Conservation (phyloP, 192 early-diverging fungal genomes). For the Linnemannia elongata region DNA sequence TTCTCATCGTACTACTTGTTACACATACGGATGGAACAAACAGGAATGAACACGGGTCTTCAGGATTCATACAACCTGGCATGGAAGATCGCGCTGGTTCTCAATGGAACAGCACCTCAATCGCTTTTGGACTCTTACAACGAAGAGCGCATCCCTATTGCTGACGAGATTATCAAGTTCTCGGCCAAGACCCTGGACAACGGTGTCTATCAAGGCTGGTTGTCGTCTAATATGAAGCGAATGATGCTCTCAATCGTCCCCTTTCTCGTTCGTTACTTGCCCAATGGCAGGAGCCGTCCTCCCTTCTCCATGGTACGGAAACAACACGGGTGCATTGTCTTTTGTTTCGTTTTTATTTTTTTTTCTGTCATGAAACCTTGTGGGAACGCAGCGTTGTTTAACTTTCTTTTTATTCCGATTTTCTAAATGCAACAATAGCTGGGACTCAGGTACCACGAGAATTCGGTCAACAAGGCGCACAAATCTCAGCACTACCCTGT, state of each 20-base stretch:
- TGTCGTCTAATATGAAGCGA: neutral
- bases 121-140: conserved; percentile 56
- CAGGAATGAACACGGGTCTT: conserved; percentile 61
- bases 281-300: neutral
- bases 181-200: neutral
- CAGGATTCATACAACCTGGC: conserved; percentile 64
- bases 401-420: neutral
- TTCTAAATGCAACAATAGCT: neutral
- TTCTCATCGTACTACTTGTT: too few species aligned
- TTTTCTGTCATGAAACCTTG: too few species aligned
- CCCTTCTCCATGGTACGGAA: conserved; percentile 19
- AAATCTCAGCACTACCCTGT: neutral
- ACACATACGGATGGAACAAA: neutral
- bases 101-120: conserved; percentile 41
- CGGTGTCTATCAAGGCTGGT: neutral
- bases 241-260: neutral
- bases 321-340: neutral
- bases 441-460: conserved; percentile 15
- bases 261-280: neutral
- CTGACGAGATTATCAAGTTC: conserved; percentile 4
- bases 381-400: neutral
- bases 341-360: neutral
- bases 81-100: conserved; percentile 63
- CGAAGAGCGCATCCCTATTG: conserved; percentile 34
- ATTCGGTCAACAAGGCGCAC: conserved; percentile 3